Conservation (phyloP, 129 eudicot species). For the Lonicera japonica region DNA sequence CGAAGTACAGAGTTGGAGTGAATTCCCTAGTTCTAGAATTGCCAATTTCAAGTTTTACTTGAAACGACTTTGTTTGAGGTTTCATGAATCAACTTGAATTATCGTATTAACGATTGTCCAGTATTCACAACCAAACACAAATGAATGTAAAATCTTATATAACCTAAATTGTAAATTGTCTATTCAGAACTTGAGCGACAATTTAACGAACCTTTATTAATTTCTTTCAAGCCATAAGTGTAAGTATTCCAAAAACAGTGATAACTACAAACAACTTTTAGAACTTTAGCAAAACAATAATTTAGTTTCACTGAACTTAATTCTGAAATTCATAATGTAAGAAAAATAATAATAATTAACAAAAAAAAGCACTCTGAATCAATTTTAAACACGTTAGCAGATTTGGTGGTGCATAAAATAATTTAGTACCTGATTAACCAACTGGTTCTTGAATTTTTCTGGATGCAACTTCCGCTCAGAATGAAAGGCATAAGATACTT, state of each 20-base stretch:
- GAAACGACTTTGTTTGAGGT: too few species aligned
- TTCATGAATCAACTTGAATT: too few species aligned
- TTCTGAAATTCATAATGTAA: background rate
- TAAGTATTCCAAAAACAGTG: background rate
- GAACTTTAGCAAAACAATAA: background rate
- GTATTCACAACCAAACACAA: too few species aligned
- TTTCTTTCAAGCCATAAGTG: background rate
- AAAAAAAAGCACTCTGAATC: background rate
- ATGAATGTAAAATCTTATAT: too few species aligned
- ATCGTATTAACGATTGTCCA: too few species aligned
- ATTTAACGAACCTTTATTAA: too few species aligned
- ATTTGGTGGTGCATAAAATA: constrained; percentile 7
- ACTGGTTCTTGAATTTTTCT: constrained; percentile 84
- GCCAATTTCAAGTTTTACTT: too few species aligned
- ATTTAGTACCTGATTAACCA: constrained; percentile 70
- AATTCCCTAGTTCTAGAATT: too few species aligned
- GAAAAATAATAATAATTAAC: background rate
- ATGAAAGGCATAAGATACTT: constrained; percentile 96
- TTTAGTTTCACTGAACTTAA: too few species aligned
- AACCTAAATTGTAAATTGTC: too few species aligned
- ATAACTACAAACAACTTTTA: background rate
- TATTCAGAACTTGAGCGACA: too few species aligned
- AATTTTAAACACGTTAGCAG: constrained; percentile 8
- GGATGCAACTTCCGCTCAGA: constrained; percentile 84
- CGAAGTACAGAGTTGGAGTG: too few species aligned